Percentiles rank a stretch among this genome's conserved stretches.
Evolutionary conservation across 192 early-diverging fungal species (phyloP).

Genomic region (Gonapodya prolifera): DNA sequence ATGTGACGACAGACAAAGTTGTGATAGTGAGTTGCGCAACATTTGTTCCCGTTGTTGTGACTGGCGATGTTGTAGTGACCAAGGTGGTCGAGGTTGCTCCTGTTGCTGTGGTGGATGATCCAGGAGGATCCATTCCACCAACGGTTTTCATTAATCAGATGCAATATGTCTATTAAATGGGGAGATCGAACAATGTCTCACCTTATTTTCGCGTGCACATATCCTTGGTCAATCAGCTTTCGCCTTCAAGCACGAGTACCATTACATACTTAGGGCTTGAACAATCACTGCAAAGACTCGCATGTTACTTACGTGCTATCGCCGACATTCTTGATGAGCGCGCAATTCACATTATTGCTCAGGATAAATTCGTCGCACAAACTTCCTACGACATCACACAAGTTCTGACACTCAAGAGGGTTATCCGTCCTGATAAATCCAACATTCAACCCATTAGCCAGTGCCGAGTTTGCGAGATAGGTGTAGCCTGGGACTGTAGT

Average conservation of each 20-base stretch:
- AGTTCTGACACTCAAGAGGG: not conserved
- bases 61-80: not conserved
- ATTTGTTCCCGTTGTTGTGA: not conserved
- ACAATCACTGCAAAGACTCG: not conserved
- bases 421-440: not conserved
- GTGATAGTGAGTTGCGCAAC: not conserved
- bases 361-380: not conserved
- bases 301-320: not conserved
- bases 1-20: not conserved
- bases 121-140: not conserved
- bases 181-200: not conserved
- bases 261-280: not conserved
- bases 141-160: not conserved
- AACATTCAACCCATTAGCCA: not conserved
- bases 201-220: not conserved
- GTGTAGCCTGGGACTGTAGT: not conserved
- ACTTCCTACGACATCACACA: not conserved
- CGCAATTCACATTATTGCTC: not conserved
- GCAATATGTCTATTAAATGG: not conserved
- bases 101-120: not conserved
- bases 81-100: not conserved
- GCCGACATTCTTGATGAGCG: not conserved
- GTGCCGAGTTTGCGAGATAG: not conserved
- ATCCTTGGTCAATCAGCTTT: not conserved
- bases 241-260: not conserved